Percentiles rank a stretch among this genome's conserved stretches.
Evolutionary conservation across 2,329 filamentous ascomycete genomes (phyloP).

Genomic region (Beauveria scarabaeidicola): DNA sequence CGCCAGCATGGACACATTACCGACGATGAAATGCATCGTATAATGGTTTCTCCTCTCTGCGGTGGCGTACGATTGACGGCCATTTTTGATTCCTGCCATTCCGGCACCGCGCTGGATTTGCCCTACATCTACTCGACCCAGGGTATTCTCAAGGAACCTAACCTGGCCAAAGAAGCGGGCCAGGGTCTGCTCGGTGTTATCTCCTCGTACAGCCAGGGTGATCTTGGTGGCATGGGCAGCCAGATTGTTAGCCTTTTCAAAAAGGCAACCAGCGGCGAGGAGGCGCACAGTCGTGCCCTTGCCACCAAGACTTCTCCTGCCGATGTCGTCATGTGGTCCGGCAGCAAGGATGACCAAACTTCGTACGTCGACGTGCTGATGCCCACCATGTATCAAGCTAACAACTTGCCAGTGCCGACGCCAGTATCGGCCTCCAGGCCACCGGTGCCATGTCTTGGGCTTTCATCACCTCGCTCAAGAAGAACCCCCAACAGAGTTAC

Average conservation of each 20-base stretch:
- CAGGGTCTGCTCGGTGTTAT: constrained; percentile 54
- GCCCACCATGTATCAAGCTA: background rate
- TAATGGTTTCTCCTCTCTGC: constrained; percentile 54
- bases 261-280: constrained; percentile 73
- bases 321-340: constrained; percentile 96
- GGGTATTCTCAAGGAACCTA: constrained; percentile 60
- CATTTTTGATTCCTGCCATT: constrained; percentile 60
- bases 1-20: constrained; percentile 71
- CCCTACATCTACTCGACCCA: constrained; percentile 63
- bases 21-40: constrained; percentile 73
- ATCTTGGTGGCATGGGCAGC: constrained; percentile 73
- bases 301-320: constrained; percentile 89
- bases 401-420: constrained; percentile 64
- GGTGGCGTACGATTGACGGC: constrained; percentile 51
- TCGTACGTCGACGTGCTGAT: constrained; percentile 49
- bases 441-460: constrained; percentile 98
- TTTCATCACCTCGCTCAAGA: constrained; percentile 85
- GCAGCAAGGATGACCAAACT: constrained; percentile 93
- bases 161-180: constrained; percentile 59
- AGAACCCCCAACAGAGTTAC: constrained; percentile 97
- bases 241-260: constrained; percentile 80
- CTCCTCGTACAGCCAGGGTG: constrained; percentile 56
- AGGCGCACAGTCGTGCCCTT: constrained; percentile 71
- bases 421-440: constrained; percentile 80
- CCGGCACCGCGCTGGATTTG: constrained; percentile 56